Evolutionary conservation across 192 early-diverging fungal species (phyloP).

Genomic region (Martensiomyces pterosporus): DNA sequence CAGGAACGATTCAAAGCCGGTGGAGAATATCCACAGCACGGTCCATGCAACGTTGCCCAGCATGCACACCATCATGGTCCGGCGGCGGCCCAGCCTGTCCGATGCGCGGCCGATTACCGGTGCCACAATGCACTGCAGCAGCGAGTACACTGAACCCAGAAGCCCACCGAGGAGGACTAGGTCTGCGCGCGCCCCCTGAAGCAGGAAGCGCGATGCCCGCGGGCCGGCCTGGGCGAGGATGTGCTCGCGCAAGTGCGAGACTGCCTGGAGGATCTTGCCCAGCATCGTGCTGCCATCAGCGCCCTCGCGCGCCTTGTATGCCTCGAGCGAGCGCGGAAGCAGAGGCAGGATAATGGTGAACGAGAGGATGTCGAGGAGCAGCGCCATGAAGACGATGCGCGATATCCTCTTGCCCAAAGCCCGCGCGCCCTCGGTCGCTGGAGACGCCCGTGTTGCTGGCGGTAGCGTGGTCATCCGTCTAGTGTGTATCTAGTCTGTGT

Average conservation of each 20-base stretch:
- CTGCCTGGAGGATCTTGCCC: conserved; percentile 25
- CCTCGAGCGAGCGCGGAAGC: conserved; percentile 83
- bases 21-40: conserved; percentile 84
- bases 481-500: too few relatives aligned
- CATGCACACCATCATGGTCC: conserved; percentile 82
- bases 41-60: conserved; percentile 88
- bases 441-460: too few relatives aligned
- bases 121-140: conserved; percentile 84
- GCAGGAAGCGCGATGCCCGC: conserved; percentile 32
- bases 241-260: conserved; percentile 13
- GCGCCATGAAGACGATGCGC: conserved; percentile 68
- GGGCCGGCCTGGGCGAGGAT: conserved; percentile 16
- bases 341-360: conserved; percentile 98
- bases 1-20: conserved; percentile 80
- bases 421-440: too few relatives aligned
- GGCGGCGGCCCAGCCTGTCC: conserved; percentile 77
- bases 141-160: conserved; percentile 89
- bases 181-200: conserved; percentile 38
- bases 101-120: conserved; percentile 79
- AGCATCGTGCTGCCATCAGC: conserved; percentile 34
- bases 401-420: conserved; percentile 29
- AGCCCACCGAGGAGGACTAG: conserved; percentile 88
- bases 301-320: conserved; percentile 65
- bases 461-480: too few relatives aligned
- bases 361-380: conserved; percentile 92